Evolutionary conservation across 2,329 filamentous ascomycete species (phyloP).

Genomic region (Penicillium sp.): DNA sequence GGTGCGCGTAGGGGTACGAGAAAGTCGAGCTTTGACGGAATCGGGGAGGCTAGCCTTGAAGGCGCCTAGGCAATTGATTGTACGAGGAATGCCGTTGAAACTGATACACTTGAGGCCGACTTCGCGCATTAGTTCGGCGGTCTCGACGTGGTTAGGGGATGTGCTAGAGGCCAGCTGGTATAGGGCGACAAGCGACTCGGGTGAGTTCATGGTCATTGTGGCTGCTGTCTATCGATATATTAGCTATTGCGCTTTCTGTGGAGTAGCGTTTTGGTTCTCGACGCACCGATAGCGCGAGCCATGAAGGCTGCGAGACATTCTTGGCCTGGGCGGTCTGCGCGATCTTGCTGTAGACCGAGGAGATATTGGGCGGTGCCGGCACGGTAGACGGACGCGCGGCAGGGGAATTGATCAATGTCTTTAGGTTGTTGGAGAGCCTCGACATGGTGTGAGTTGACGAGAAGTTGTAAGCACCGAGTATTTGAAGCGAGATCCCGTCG

Average conservation of each 20-base stretch:
- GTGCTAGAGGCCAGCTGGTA: slow-evolving; percentile 17
- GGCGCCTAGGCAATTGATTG: slow-evolving; percentile 73
- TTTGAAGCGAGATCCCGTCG: slow-evolving; percentile 6
- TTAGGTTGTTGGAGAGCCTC: slow-evolving; percentile 66
- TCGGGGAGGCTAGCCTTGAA: slow-evolving; percentile 61
- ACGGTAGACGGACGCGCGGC: slow-evolving; percentile 61
- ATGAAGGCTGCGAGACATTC: slow-evolving; percentile 59
- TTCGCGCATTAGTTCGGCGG: slow-evolving; percentile 41
- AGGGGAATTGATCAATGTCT: slow-evolving; percentile 67
- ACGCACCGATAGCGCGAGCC: slow-evolving; percentile 61
- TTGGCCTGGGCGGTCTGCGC: slow-evolving; percentile 58
- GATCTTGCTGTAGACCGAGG: slow-evolving; percentile 60
- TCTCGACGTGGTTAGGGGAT: slow-evolving; percentile 24
- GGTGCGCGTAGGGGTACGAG: slow-evolving; percentile 53
- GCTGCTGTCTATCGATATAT: slow-evolving; percentile 58
- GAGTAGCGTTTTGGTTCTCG: background rate
- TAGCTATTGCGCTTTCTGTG: background rate
- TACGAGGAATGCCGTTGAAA: slow-evolving; percentile 63
- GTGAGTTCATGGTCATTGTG: slow-evolving; percentile 81
- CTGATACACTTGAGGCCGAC: slow-evolving; percentile 46
- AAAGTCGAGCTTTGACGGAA: slow-evolving; percentile 51
- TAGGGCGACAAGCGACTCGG: slow-evolving; percentile 51
- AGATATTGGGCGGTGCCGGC: slow-evolving; percentile 59
- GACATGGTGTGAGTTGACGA: slow-evolving; percentile 52
- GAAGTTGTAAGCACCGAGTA: background rate